phyloP scores from a whole-genome alignment of 148 eudicot species.

The Linanthus parryae region DNA sequence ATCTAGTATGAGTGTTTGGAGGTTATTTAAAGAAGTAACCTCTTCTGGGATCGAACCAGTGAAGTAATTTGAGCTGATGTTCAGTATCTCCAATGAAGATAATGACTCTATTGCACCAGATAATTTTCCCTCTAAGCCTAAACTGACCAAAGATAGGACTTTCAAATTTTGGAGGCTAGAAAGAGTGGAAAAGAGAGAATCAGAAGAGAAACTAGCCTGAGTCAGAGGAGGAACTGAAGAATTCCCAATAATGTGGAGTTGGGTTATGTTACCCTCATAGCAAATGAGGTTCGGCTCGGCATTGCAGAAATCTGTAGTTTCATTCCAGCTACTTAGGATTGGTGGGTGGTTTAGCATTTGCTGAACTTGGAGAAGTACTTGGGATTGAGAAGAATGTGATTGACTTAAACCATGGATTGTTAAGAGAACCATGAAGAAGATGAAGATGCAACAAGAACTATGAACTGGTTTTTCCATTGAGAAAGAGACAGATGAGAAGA shows the following conservation, averaged over 20 bases:
- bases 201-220: constrained; percentile 33
- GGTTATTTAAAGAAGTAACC: constrained; percentile 32
- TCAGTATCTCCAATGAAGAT: constrained; percentile 57
- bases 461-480: constrained; percentile 19
- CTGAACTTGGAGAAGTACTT: constrained; percentile 42
- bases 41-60: constrained; percentile 54
- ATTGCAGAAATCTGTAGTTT: constrained; percentile 44
- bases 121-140: constrained; percentile 62
- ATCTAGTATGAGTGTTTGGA: constrained; percentile 65
- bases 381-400: constrained; percentile 38
- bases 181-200: constrained; percentile 37
- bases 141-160: constrained; percentile 59
- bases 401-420: constrained; percentile 27
- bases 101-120: constrained; percentile 44
- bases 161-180: constrained; percentile 47
- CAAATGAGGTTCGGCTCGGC: constrained; percentile 47
- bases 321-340: constrained; percentile 29
- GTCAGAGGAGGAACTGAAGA: constrained; percentile 28
- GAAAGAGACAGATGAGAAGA: neutral
- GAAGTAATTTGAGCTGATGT: constrained; percentile 63
- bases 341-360: constrained; percentile 44
- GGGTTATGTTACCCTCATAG: constrained; percentile 61
- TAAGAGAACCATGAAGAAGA: constrained; percentile 15
- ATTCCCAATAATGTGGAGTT: constrained; percentile 51
- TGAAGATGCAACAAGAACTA: neutral